Conservation (phyloP, 148 eudicot species). For the Silene conica region DNA sequence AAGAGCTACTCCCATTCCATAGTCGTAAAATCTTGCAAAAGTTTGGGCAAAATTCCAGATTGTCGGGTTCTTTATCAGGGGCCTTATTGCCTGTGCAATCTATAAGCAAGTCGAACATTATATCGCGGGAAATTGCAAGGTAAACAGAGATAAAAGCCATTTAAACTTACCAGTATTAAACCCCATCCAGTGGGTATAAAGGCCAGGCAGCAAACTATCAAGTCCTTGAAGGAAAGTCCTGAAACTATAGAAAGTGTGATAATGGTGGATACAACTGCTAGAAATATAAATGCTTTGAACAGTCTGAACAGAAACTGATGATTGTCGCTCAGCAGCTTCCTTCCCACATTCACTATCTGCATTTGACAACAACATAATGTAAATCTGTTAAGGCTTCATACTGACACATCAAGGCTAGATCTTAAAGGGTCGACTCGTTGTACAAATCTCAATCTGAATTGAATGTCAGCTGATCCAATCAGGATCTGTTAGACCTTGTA, state of each 20-base stretch:
- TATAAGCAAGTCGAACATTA: constrained; percentile 23
- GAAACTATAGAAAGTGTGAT: constrained; percentile 57
- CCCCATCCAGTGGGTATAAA: constrained; percentile 99
- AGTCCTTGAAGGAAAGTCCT: constrained; percentile 61
- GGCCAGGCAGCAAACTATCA: constrained; percentile 79
- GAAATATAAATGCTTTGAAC: constrained; percentile 71
- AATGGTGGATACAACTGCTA: constrained; percentile 65
- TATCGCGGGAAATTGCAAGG: background rate
- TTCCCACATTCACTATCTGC: constrained; percentile 67
- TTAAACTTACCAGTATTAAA: constrained; percentile 60
- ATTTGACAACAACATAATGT: constrained; percentile 9
- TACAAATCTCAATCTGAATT: no score
- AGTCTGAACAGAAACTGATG: constrained; percentile 77
- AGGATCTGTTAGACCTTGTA: no score
- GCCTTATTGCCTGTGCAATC: constrained; percentile 70
- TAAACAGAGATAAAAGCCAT: background rate
- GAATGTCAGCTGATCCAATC: no score
- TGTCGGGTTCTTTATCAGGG: constrained; percentile 48
- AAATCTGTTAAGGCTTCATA: no score
- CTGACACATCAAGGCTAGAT: no score
- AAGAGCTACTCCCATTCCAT: constrained; percentile 76
- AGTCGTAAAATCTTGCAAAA: constrained; percentile 79
- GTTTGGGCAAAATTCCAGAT: constrained; percentile 69
- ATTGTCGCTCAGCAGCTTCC: constrained; percentile 55
- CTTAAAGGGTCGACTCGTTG: no score